Conservation (phyloP, 495 filamentous ascomycete species). For the Tuber borchii region DNA sequence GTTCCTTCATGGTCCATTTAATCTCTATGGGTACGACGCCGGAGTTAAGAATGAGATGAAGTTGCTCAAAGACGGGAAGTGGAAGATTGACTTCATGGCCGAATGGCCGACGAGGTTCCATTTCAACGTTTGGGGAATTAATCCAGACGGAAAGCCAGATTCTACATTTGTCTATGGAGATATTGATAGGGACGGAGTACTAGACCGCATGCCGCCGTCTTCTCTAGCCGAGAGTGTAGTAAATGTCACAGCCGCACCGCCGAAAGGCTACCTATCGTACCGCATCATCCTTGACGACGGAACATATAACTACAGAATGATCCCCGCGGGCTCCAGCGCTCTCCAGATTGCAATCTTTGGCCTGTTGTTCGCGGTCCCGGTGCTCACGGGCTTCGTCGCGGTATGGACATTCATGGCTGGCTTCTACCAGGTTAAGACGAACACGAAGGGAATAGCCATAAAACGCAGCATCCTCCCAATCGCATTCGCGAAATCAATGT, state of each 20-base stretch:
- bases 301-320: conserved; percentile 49
- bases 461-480: conserved; percentile 41
- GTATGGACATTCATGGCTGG: conserved; percentile 58
- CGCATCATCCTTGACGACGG: conserved; percentile 55
- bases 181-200: conserved; percentile 54
- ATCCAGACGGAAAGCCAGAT: conserved; percentile 59
- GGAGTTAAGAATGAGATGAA: conserved; percentile 55
- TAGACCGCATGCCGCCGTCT: conserved; percentile 60
- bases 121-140: conserved; percentile 64
- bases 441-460: conserved; percentile 53
- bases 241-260: conserved; percentile 57
- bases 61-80: conserved; percentile 51
- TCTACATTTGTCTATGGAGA: conserved; percentile 56
- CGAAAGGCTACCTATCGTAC: conserved; percentile 54
- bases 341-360: conserved; percentile 56
- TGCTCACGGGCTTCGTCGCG: conserved; percentile 48
- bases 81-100: conserved; percentile 58
- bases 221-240: conserved; percentile 53
- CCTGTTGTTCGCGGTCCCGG: conserved; percentile 54
- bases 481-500: conserved; percentile 43
- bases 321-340: conserved; percentile 52
- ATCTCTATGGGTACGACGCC: conserved; percentile 62
- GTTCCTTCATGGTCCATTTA: conserved; percentile 60
- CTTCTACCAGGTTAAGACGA: conserved; percentile 68
- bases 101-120: conserved; percentile 62